A percentile compares a stretch with the other conserved stretches of the same genome.
phyloP scores from a whole-genome alignment of 257 asterid species.

The Penstemon newberryi region DNA sequence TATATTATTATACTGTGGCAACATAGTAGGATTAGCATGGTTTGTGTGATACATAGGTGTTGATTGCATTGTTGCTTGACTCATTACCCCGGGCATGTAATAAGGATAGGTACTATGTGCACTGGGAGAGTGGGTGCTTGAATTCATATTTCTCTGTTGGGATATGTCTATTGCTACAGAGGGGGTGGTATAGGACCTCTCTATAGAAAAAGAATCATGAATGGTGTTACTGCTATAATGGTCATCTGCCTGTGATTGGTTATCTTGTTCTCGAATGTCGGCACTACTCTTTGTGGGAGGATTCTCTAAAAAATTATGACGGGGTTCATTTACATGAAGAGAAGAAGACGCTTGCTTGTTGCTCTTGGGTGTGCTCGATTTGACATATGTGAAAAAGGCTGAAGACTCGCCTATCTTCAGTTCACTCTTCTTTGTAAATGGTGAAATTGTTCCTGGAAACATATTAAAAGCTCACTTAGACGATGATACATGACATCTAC shows the following conservation, averaged over 20 bases:
- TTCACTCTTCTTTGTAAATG: conserved; percentile 65
- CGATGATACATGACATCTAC: neutral
- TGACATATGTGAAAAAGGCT: conserved; percentile 91
- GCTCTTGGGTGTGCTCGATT: conserved; percentile 55
- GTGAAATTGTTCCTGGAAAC: conserved; percentile 52
- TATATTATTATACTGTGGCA: conserved; percentile 65
- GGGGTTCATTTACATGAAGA: conserved; percentile 35
- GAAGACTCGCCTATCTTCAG: conserved; percentile 89
- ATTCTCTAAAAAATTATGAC: conserved; percentile 36
- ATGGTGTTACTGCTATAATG: conserved; percentile 48
- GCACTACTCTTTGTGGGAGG: conserved; percentile 21
- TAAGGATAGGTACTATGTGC: conserved; percentile 59
- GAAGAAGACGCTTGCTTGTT: conserved; percentile 38
- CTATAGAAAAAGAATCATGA: conserved; percentile 46
- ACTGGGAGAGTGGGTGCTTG: conserved; percentile 44
- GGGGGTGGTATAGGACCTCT: conserved; percentile 57
- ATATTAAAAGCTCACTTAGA: conserved; percentile 18
- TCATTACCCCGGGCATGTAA: conserved; percentile 65
- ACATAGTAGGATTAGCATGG: conserved; percentile 46
- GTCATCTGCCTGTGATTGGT: conserved; percentile 44
- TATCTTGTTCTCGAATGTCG: conserved; percentile 35
- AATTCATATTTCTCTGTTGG: conserved; percentile 44
- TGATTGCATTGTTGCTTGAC: conserved; percentile 58
- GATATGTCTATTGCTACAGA: conserved; percentile 55
- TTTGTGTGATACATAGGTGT: conserved; percentile 49